Percentiles rank a stretch among this genome's conserved stretches.
Evolutionary conservation across 1,284 basidiomycete species (phyloP).

Genomic region (Takashimella koratensis): DNA sequence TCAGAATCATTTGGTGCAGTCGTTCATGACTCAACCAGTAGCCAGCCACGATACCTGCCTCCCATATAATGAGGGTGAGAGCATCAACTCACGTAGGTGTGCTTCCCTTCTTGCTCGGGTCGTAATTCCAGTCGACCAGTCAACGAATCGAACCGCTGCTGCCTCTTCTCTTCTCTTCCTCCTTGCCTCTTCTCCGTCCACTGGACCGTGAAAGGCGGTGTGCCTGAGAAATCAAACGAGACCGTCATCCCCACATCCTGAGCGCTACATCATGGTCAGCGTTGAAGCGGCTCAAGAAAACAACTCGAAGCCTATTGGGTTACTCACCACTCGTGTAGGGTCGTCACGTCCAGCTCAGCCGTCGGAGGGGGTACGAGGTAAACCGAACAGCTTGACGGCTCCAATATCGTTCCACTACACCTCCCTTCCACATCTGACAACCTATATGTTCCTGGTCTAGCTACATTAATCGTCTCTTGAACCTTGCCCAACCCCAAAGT

Average conservation of each 20-base stretch:
- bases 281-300: constrained; percentile 6
- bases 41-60: no score
- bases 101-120: constrained; percentile 77
- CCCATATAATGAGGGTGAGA: no score
- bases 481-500: constrained; percentile 56
- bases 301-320: neutral
- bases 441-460: constrained; percentile 76
- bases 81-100: constrained; percentile 59
- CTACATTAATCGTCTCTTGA: constrained; percentile 55
- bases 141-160: constrained; percentile 60
- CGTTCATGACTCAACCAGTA: no score
- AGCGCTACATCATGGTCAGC: constrained; percentile 57
- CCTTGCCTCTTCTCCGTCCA: constrained; percentile 72
- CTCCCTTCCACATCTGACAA: constrained; percentile 69
- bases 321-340: constrained; percentile 81
- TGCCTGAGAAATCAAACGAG: constrained; percentile 79
- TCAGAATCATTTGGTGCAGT: no score
- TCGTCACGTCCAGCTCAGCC: constrained; percentile 81
- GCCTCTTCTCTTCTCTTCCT: constrained; percentile 57
- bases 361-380: constrained; percentile 70
- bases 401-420: constrained; percentile 74
- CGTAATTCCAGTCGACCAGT: constrained; percentile 81
- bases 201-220: constrained; percentile 80
- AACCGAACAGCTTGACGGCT: constrained; percentile 72
- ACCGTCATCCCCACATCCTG: constrained; percentile 90